Percentiles rank a stretch among this genome's conserved stretches.
Evolutionary conservation across 1,139 yeast genomes (phyloP).

Genomic region (Eremothecium sinecaudum): DNA sequence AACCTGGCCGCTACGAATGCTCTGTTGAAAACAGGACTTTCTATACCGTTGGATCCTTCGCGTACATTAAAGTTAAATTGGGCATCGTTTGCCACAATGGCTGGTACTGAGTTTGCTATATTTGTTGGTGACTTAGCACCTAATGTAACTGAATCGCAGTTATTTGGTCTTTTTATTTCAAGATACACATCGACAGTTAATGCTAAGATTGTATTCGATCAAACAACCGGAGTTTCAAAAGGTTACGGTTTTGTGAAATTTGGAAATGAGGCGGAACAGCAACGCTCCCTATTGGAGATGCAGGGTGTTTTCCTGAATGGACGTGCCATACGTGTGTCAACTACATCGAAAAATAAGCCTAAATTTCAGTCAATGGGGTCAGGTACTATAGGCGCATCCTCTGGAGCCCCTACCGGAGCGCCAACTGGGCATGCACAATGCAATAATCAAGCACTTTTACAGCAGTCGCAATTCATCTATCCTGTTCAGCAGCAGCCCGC

Average conservation of each 20-base stretch:
- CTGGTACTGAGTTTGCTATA: conserved; percentile 43
- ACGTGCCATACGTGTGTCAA: conserved; percentile 61
- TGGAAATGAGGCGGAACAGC: conserved; percentile 52
- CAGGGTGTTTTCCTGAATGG: conserved; percentile 70
- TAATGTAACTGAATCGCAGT: conserved; percentile 59
- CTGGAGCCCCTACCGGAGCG: conserved; percentile 9
- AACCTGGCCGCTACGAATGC: conserved; percentile 60
- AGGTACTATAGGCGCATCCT: conserved; percentile 11
- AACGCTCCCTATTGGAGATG: conserved; percentile 59
- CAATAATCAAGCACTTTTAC: conserved; percentile 9
- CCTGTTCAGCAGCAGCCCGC: conserved; percentile 31
- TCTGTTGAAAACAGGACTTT: conserved; percentile 52
- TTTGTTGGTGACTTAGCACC: conserved; percentile 78
- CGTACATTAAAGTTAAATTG: conserved; percentile 60
- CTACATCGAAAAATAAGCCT: conserved; percentile 34
- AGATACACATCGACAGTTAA: conserved; percentile 55
- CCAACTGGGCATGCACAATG: conserved; percentile 3
- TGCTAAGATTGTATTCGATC: conserved; percentile 70
- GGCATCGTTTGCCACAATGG: conserved; percentile 55
- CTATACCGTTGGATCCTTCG: conserved; percentile 50
- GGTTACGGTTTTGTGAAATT: conserved; percentile 74
- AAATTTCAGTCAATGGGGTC: conserved; percentile 26
- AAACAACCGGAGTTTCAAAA: conserved; percentile 58
- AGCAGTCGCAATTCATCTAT: conserved; percentile 20
- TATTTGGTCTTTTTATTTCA: conserved; percentile 56